phyloP scores from a whole-genome alignment of 495 filamentous ascomycete genomes.

The Collariella sp. region DNA sequence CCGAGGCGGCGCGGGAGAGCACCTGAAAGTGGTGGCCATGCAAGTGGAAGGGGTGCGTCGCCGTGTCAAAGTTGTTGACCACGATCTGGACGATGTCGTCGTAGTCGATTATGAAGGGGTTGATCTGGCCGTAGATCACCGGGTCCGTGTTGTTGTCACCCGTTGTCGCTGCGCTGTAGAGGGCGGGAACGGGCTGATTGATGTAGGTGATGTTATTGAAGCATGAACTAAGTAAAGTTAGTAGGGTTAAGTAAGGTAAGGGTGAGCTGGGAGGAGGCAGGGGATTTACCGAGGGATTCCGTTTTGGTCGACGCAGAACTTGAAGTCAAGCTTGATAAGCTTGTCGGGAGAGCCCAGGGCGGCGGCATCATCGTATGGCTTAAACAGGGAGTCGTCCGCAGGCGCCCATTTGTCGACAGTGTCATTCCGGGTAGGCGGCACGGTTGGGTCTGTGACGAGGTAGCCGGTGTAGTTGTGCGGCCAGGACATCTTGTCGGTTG shows the following conservation, averaged over 20 bases:
- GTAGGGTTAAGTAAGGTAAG: too few relatives aligned
- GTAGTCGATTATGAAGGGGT: constrained; percentile 55
- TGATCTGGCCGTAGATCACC: constrained; percentile 65
- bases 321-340: constrained; percentile 49
- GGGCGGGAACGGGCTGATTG: constrained; percentile 62
- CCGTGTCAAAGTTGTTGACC: constrained; percentile 66
- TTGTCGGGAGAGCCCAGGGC: constrained; percentile 42
- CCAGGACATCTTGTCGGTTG: constrained; percentile 21
- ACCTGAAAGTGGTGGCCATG: constrained; percentile 79
- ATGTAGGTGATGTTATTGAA: constrained; percentile 73
- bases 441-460: constrained; percentile 53
- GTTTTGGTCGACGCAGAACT: constrained; percentile 53
- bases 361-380: constrained; percentile 46
- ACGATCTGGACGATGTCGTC: constrained; percentile 67
- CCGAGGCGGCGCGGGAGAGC: constrained; percentile 41
- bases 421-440: constrained; percentile 41
- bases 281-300: constrained; percentile 48
- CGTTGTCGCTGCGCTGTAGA: constrained; percentile 64
- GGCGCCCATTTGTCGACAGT: constrained; percentile 47
- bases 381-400: constrained; percentile 56
- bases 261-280: neutral
- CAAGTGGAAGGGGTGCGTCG: constrained; percentile 47
- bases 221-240: constrained; percentile 45
- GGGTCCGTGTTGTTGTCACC: constrained; percentile 53
- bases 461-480: constrained; percentile 45